These are phyloP conservation scores for Rhodamnia rubescens DNA, from an alignment of 345 rosid species.

Conservation along the genomic window DNA sequence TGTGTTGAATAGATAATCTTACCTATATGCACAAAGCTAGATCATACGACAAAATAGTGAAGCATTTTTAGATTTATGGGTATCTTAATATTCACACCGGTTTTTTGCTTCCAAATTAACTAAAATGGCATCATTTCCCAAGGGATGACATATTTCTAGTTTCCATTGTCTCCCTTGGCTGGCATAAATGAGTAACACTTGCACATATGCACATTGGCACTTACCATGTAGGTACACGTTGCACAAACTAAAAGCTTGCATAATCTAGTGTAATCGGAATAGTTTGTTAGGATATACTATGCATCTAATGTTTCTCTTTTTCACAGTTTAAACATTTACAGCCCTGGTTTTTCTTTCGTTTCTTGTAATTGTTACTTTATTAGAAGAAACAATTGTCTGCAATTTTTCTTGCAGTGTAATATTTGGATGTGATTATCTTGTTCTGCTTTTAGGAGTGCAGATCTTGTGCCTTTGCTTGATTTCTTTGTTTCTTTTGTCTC, in stretches of 20 bases:
- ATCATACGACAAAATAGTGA: background rate
- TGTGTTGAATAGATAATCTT: background rate
- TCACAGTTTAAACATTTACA: background rate
- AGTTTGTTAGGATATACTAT: background rate
- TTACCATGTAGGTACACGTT: background rate
- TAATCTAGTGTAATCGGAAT: background rate
- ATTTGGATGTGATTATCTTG: background rate
- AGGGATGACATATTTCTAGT: background rate
- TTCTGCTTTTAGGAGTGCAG: background rate
- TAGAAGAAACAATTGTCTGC: background rate
- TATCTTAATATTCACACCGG: background rate
- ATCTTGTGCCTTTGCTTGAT: background rate
- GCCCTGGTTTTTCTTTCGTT: background rate
- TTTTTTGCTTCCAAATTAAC: background rate
- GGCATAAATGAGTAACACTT: background rate
- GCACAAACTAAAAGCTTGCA: background rate
- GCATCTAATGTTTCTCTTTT: background rate
- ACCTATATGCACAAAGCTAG: background rate
- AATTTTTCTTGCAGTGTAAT: background rate
- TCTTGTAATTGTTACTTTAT: background rate
- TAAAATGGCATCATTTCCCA: background rate
- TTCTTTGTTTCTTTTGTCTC: slow-evolving; percentile 6
- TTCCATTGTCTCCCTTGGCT: background rate
- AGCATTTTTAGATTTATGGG: background rate
- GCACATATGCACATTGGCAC: background rate